Percentiles rank a stretch among this genome's conserved stretches.
These are phyloP conservation scores for Lentinula raphanica DNA, from an alignment of 768 basidiomycete species.

Conservation along the genomic window DNA sequence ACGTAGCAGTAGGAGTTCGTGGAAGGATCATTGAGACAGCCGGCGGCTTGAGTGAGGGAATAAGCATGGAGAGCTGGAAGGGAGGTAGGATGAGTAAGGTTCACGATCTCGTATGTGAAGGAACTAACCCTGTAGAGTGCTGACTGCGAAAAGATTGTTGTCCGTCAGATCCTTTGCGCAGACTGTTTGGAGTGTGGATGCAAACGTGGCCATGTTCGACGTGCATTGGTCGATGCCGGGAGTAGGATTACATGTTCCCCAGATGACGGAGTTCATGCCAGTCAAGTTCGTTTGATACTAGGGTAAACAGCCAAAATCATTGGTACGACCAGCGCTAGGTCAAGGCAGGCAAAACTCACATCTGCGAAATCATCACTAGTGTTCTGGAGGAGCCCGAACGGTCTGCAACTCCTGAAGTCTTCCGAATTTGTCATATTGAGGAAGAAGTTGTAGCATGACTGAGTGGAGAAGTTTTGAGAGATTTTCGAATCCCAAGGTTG, in stretches of 20 bases:
- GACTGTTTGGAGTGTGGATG: slow-evolving; percentile 35
- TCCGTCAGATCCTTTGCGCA: slow-evolving; percentile 55
- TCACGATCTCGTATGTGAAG: neutral
- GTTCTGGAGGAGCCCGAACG: slow-evolving; percentile 59
- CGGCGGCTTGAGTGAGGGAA: slow-evolving; percentile 52
- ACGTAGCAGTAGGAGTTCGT: slow-evolving; percentile 72
- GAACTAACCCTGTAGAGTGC: slow-evolving; percentile 51
- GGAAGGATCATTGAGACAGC: slow-evolving; percentile 52
- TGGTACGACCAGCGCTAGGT: too few species aligned
- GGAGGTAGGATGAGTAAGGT: neutral
- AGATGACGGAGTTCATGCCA: slow-evolving; percentile 60
- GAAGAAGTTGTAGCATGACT: slow-evolving; percentile 66
- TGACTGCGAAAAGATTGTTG: slow-evolving; percentile 45
- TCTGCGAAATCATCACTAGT: slow-evolving; percentile 42
- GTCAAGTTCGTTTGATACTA: slow-evolving; percentile 64
- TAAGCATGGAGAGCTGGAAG: slow-evolving; percentile 57
- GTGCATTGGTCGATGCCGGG: slow-evolving; percentile 44
- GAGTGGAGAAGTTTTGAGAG: slow-evolving; percentile 60
- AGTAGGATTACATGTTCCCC: slow-evolving; percentile 76
- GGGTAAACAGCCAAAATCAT: too few species aligned
- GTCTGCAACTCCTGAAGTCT: slow-evolving; percentile 68
- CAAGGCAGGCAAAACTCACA: slow-evolving; percentile 9
- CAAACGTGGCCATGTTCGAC: slow-evolving; percentile 66
- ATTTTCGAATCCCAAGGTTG: slow-evolving; percentile 66
- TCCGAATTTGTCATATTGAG: slow-evolving; percentile 60